Evolutionary conservation across 768 basidiomycete species (phyloP), one percentile per base, ranked within the genome.

Genomic region (Lactarius trivialis): DNA sequence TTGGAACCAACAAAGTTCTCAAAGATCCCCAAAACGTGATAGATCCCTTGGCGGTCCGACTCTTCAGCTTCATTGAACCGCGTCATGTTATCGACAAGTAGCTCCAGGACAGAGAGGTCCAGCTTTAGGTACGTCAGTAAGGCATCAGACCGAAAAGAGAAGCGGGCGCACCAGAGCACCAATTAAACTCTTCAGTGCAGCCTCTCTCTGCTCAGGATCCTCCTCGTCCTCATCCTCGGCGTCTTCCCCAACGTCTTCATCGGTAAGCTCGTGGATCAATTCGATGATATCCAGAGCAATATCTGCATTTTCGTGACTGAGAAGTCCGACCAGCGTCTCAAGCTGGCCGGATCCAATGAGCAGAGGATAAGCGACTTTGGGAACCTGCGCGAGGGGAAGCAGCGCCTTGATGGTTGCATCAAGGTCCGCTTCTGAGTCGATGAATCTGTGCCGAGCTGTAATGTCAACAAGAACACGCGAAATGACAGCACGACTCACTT

Each of bases 391-490:
- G 24, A 99, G 78, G 6, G 94, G 88, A n/a, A 97, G 78, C 51
- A 99, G 75, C 1, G 85, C 81, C 73, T 96, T 95, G 58, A 98
- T 83, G 8, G 93, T 84, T 59, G 79, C 77, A 71, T 98, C 94
- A 7, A 99, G 83, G 70, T 97, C 93, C 28, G 93, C 91, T 78
- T 99, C 97, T 1, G 97, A 98, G 72, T 98, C 97, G 68, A 99
- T 98, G 79, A 98, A 99, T 74, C 96, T 98, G 54, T 24, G 12
- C 34, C 48, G n/a, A 28, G 36, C 41, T 52, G 30, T 62, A 8
- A 66, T 53, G 61, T 54, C 36, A 60, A 61, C 21, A 60, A 60
- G 4, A 39, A 37, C 30, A 51, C 7, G 45, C 57, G 52, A 26
- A 7, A 12, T 17, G 11, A 21, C 45, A 51, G 30, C 17, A 12